Conservation (phyloP, 2,329 filamentous ascomycete species). For the Hypoxylon sp. region DNA sequence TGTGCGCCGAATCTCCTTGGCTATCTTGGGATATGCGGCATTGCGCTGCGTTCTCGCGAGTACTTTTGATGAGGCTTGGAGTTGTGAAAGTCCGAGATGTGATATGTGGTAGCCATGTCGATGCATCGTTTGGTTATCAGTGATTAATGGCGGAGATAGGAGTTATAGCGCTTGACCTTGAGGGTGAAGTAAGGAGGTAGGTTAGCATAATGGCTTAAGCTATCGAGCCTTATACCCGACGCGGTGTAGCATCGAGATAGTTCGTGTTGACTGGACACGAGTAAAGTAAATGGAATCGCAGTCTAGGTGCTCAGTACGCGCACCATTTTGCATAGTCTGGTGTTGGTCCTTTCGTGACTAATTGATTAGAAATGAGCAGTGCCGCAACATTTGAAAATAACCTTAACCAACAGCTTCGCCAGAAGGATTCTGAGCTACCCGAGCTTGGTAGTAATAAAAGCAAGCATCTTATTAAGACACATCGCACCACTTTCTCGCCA, state of each 20-base stretch:
- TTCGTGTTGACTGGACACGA: neutral
- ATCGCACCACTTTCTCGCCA: slow-evolving; percentile 4
- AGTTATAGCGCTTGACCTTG: neutral
- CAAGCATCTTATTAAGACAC: neutral
- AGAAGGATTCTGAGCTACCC: neutral
- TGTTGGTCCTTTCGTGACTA: neutral
- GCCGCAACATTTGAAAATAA: slow-evolving; percentile 1
- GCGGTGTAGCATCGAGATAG: neutral
- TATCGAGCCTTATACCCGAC: neutral
- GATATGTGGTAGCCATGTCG: slow-evolving; percentile 5
- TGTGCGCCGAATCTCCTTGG: slow-evolving; percentile 31
- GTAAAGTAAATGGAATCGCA: slow-evolving; percentile 1
- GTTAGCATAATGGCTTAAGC: slow-evolving; percentile 4
- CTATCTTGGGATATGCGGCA: slow-evolving; percentile 13
- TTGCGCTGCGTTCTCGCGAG: slow-evolving; percentile 21
- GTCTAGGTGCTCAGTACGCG: slow-evolving; percentile 5
- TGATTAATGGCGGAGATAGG: slow-evolving; percentile 15
- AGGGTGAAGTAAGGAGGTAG: neutral
- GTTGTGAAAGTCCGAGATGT: slow-evolving; percentile 33
- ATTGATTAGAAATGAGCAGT: neutral
- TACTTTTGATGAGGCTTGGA: slow-evolving; percentile 12
- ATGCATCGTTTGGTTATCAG: neutral
- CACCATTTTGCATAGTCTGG: neutral
- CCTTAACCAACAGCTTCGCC: neutral
- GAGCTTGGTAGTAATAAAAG: slow-evolving; percentile 6